Base-by-base conservation (phyloP, 768 basidiomycete genomes). In the Kwoniella heveanensis region DNA sequence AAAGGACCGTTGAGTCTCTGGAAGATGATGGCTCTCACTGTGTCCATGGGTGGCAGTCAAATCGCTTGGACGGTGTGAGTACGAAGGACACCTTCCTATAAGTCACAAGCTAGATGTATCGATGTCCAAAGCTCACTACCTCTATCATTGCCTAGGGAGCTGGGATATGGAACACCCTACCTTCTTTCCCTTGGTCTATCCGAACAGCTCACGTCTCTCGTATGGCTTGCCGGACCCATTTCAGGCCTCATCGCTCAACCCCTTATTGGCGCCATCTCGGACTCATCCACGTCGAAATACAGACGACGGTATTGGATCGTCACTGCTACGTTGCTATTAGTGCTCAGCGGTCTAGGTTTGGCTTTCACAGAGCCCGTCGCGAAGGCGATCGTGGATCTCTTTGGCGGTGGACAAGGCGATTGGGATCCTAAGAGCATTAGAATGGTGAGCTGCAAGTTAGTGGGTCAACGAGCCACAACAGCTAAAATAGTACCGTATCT, bases 201-300 rank as follows among this genome's bases (percentile, higher is more conserved):
- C 0, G 94, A 93, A 76, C 88, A 91, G 76, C 82, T 93, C 17
- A 97, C 96, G 0, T 90, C 91, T 57, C 85, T 97, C 8, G 95
- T 99, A 36, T 99, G 96, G 96, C 84, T 84, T 32, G 83, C 83
- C 0, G 83, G 95, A 10, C 96, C 96, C 4, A 91, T 99, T 64
- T 92, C 91, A 66, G 96, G 96, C 17, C 83, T 99, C 50, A 83
- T 99, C 54, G 93, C 93, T 4, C 96, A 99, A 78, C 96, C 96
- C n/a, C 84, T 98, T 59, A 96, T 99, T 71, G 96, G 95, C 66
- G 94, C 96, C 13, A 86, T 99, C 75, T 98, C 95, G 19, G 96
- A 99, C 80, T 88, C 91, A 48, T 96, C 94, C 3, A 84, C 85
- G 3, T 96, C 93, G 12, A 67, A 74, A n/a, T 97, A 90, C 78